Evolutionary conservation across 305 asterid genomes (phyloP).

Genomic region (Withania somnifera): DNA sequence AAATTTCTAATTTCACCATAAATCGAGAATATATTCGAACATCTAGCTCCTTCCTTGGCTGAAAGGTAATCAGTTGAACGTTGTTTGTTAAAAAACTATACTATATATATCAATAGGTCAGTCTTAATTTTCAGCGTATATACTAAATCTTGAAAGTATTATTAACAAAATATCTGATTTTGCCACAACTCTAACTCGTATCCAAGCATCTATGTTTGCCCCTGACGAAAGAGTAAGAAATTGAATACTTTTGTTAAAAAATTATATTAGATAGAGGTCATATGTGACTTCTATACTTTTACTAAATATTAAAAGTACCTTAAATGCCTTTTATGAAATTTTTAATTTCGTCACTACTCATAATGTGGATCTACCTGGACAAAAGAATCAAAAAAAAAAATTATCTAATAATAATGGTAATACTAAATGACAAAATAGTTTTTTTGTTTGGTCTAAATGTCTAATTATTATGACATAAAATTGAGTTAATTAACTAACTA

Average conservation of each 20-base stretch:
- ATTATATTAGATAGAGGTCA: neutral
- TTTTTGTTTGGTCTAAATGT: neutral
- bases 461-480: neutral
- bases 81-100: too few species aligned
- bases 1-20: too few species aligned
- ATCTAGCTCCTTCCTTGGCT: neutral
- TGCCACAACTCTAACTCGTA: neutral
- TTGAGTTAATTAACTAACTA: neutral
- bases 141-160: neutral
- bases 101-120: too few species aligned
- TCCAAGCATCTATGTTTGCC: neutral
- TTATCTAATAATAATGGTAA: neutral
- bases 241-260: accelerated
- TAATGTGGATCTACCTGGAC: neutral
- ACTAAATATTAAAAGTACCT: neutral
- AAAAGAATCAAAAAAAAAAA: neutral
- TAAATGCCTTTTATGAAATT: neutral
- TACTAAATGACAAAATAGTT: neutral
- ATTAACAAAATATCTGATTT: neutral
- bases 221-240: too few species aligned
- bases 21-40: too few species aligned
- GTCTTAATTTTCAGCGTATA: too few species aligned
- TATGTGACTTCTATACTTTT: neutral
- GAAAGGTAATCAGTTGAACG: neutral
- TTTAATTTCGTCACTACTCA: neutral